Evolutionary conservation across 805 yeast species (phyloP).

Genomic region (Ogataea nakhonphanomensis): DNA sequence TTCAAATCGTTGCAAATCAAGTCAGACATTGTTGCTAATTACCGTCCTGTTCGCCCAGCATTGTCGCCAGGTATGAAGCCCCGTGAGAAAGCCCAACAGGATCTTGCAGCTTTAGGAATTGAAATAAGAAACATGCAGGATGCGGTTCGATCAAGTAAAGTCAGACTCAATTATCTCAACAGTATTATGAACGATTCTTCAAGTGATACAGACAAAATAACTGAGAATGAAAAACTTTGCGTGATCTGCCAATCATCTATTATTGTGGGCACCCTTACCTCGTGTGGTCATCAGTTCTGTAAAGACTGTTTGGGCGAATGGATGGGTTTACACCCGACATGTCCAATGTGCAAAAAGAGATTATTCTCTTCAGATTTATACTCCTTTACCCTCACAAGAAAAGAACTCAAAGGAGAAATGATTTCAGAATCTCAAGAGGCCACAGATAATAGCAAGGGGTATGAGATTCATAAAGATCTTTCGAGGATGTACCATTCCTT

Average conservation of each 20-base stretch:
- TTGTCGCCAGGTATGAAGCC: constrained; percentile 16
- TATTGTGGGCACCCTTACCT: constrained; percentile 72
- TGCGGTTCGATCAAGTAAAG: constrained; percentile 30
- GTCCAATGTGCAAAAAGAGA: constrained; percentile 78
- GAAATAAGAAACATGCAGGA: constrained; percentile 15
- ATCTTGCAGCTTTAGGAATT: constrained; percentile 13
- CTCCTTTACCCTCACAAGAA: constrained; percentile 60
- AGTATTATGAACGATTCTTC: constrained; percentile 32
- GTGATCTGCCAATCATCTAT: constrained; percentile 75
- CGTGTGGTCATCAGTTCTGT: constrained; percentile 93
- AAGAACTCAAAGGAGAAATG: constrained; percentile 47
- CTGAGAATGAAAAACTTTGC: constrained; percentile 49
- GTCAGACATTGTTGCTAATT: constrained; percentile 73
- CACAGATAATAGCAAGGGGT: neutral
- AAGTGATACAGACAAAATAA: constrained; percentile 26
- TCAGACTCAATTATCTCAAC: constrained; percentile 48
- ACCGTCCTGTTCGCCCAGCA: constrained; percentile 31
- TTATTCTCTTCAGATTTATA: constrained; percentile 55
- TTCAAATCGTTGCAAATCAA: constrained; percentile 80
- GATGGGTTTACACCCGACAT: constrained; percentile 49
- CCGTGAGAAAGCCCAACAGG: constrained; percentile 20
- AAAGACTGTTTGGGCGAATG: constrained; percentile 74
- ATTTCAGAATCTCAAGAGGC: constrained; percentile 22
- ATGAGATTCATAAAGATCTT: constrained; percentile 31
- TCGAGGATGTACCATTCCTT: constrained; percentile 45